Evolutionary conservation across 129 eudicot genomes (phyloP), one percentile per base, ranked within the genome.

Genomic region (Helianthus tuberosus): DNA sequence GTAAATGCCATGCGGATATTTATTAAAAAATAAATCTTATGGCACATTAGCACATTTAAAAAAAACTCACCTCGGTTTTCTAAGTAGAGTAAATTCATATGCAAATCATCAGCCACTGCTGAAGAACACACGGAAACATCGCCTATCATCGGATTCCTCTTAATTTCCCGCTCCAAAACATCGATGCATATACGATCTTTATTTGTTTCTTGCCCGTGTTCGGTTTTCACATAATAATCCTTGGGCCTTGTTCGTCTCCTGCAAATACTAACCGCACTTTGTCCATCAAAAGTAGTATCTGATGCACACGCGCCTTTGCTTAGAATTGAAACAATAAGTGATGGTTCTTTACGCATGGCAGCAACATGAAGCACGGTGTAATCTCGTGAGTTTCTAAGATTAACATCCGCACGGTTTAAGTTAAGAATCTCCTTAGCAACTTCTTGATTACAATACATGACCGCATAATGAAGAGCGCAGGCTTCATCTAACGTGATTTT

Each of bases 341-440:
- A 80, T 14, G 93, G 91, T 41, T 92, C 96, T 73, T 82, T 89
- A 6, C 96, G 86, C 84, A 87, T 75, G 2, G 97, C 96, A 15
- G 97, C 93, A 29, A 92, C 88, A 68, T 92, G 97, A 36, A 92
- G 91, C 39, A 87, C 97, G 1, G 96, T 86, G 68, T 84, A 81
- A 58, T 93, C 97, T 47, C 93, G 84, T 3, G 79, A 57, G 64
- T 87, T 79, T 12, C 81, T 35, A 49, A 79, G 88, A 80, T 92
- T 92, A 36, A 92, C 83, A 75, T 92, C 74, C 12, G 89, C 93
- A 23, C 17, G 27, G 12, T 74, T 80, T 27, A 92, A 17, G 48
- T 79, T 77, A 23, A 92, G 89, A 15, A 92, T 77, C 81, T 87
- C 88, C 3, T 80, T 76, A n/a, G 89, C 86, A 29, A 87, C 83